phyloP scores from a whole-genome alignment of 371 early-diverging fungal genomes.

The Coemansia sp. region DNA sequence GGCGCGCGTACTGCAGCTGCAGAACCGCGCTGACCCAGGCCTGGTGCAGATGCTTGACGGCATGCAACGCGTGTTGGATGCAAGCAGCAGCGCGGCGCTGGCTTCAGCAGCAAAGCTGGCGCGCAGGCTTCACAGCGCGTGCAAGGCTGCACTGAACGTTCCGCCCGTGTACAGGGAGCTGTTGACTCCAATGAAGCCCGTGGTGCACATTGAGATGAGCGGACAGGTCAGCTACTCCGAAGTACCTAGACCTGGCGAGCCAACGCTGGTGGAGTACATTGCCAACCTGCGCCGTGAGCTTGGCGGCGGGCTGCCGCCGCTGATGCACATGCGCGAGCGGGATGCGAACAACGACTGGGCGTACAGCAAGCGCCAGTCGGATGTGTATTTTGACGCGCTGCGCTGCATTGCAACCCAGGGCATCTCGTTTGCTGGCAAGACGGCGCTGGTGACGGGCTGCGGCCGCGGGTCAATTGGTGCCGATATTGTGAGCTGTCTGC shows the following conservation, averaged over 20 bases:
- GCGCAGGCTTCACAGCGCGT: background rate
- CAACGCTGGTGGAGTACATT: too few species aligned
- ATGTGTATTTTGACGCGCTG: constrained; percentile 71
- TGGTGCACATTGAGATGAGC: constrained; percentile 67
- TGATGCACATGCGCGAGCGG: too few species aligned
- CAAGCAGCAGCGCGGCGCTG: background rate
- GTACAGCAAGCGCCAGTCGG: too few species aligned
- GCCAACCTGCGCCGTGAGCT: too few species aligned
- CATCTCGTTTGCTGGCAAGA: constrained; percentile 79
- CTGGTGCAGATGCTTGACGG: constrained; percentile 55
- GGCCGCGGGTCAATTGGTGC: constrained; percentile 92
- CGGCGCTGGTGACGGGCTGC: constrained; percentile 88
- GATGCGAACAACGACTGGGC: too few species aligned
- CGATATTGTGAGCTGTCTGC: constrained; percentile 82
- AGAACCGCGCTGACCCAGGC: constrained; percentile 46
- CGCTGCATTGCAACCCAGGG: constrained; percentile 73
- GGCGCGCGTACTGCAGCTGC: constrained; percentile 5
- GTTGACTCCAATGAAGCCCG: constrained; percentile 82
- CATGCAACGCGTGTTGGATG: constrained; percentile 37
- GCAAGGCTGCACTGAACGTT: constrained; percentile 1
- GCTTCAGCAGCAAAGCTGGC: constrained; percentile 2
- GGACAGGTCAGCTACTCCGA: constrained; percentile 64
- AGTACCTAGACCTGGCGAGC: background rate
- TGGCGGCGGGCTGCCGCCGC: too few species aligned
- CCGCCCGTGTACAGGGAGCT: constrained; percentile 56